Base-by-base conservation (phyloP, 768 basidiomycete genomes). In the Russula foetens region DNA sequence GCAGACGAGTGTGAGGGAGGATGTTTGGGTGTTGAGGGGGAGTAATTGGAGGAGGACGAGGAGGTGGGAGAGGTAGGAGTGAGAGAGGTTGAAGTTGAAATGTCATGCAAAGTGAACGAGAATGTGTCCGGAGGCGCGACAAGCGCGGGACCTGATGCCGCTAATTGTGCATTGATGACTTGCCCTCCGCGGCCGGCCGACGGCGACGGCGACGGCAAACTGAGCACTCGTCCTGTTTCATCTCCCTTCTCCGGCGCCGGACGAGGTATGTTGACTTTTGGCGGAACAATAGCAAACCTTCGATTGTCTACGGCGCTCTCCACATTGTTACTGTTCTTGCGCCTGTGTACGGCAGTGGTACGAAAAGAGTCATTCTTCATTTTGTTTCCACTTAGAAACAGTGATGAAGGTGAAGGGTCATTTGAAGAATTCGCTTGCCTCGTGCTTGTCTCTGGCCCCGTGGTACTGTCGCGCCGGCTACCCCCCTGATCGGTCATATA, bases 31-130 rank as follows among this genome's bases (percentile, higher is more conserved):
- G 54, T 39, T 29, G 63, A 44, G 53, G 63, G 53, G n/a, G 64
- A 61, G 52, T 1, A 44, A 56, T 44, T 19, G 44, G 39, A 17
- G 21, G 71, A 73, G 43, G 78, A 77, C 35, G 78, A 76, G 31
- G 74, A 75, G n/a, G 79, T 81, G 35, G 35, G 31, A 33, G 35
- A 6, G 38, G 62, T 60, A 41, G 62, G 44, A n/a, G 54, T 41
- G 33, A 41, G 23, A 8, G 46, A 33, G 7, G 52, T 15, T 2
- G 59, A 47, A 59, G 49, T 23, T 43, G 33, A 45, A 31, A 29
- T 17, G 45, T 62, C 61, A 41, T 47, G 51, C 50, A 38, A 41
- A n/a, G 44, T 5, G 28, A 41, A 48, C 19, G 24, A 11, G 28
- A n/a, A 53, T 33, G 55, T 29, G 39, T 62, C 51, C 24, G 28